Base-by-base conservation (phyloP, 2,329 filamentous ascomycete species). In the Nemania sp. region DNA sequence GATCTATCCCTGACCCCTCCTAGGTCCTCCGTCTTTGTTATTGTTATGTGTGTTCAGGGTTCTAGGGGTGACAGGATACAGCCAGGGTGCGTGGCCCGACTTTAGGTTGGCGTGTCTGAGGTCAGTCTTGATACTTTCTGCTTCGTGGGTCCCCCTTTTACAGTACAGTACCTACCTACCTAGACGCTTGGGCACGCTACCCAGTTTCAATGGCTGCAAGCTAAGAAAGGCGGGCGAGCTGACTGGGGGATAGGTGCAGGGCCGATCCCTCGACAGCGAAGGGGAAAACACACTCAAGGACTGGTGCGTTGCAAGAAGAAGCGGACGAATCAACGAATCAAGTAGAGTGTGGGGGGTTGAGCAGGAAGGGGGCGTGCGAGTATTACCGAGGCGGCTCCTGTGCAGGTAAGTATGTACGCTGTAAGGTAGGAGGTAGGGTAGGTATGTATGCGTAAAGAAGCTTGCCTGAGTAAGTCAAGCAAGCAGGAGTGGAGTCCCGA, bases 301-400 rank as follows among this genome's bases (percentile, higher is more conserved):
- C 62, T 62, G 27, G 55, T 64, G 73, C 71, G 73, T 61, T 74
- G 73, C 70, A 68, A 72, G 68, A 38, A 75, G 65, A 70, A 67
- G 73, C 69, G 73, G 68, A 51, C 75, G 73, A 75, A 76, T 75
- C 75, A 76, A 53, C 75, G 73, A 75, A 76, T 75, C 75, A 76
- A 72, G 67, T 27, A 49, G 56, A 5, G 54, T 59, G 61, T 55
- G 69, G 69, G 72, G 71, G 73, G 71, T 71, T 11, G 20, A 59
- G 18, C 26, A 45, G 26, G 55, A 62, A 72, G 68, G 72, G 73
- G 73, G 72, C 63, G 74, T 73, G 72, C 49, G 59, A 73, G 67
- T 76, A 75, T 71, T 72, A 67, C 66, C 67, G 69, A 71, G 72
- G 75, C 73, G 69, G 72, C 71, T 75, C 73, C 73, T 69, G 61